Conservation (phyloP, 768 basidiomycete genomes). For the Kockovaella imperatae region DNA sequence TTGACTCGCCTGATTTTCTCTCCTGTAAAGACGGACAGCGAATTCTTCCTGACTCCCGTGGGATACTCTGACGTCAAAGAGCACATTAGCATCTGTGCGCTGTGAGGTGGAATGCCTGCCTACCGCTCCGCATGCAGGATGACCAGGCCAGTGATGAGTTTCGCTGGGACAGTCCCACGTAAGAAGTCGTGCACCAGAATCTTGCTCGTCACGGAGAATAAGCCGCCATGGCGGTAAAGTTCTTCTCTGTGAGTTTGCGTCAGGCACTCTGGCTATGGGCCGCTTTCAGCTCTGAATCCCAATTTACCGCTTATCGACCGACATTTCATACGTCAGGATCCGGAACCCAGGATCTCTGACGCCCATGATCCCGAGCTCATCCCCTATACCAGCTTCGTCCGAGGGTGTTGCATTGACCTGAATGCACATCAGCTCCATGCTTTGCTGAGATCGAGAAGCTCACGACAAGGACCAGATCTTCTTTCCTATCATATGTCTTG, state of each 20-base stretch:
- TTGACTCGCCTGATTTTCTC: constrained; percentile 60
- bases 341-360: constrained; percentile 78
- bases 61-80: constrained; percentile 56
- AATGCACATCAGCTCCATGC: neutral
- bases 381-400: constrained; percentile 84
- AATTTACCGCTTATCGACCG: constrained; percentile 67
- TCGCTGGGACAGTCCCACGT: constrained; percentile 67
- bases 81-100: neutral
- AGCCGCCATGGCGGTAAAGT: constrained; percentile 77
- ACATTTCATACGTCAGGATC: constrained; percentile 73
- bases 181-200: constrained; percentile 95
- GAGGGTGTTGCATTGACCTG: constrained; percentile 53
- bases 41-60: constrained; percentile 82
- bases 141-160: constrained; percentile 79
- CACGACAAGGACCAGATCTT: constrained; percentile 78
- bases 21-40: constrained; percentile 80
- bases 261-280: neutral
- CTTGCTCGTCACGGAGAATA: constrained; percentile 84
- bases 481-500: constrained; percentile 83
- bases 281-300: neutral
- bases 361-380: constrained; percentile 86
- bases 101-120: too few species aligned
- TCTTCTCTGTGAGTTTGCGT: constrained; percentile 54
- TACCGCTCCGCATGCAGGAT: constrained; percentile 87
- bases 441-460: constrained; percentile 47